A percentile compares a stretch with the other conserved stretches of the same genome.
Conservation (phyloP, 1,284 basidiomycete genomes). For the Phlebopus sp. region DNA sequence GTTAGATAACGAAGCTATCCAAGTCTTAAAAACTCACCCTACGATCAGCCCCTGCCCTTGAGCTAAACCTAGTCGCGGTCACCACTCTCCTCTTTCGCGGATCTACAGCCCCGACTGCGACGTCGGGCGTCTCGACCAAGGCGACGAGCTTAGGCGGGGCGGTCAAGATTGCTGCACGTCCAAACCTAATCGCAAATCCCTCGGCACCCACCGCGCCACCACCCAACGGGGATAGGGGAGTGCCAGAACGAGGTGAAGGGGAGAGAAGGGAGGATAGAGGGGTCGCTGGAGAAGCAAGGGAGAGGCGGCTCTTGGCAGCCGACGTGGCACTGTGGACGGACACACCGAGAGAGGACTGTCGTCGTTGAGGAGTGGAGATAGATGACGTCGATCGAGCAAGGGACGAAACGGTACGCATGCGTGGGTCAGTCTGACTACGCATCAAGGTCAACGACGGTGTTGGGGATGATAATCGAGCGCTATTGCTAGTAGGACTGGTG, state of each 20-base stretch:
- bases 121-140: constrained; percentile 79
- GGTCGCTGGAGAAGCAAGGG: constrained; percentile 42
- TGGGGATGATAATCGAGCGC: constrained; percentile 26
- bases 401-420: constrained; percentile 41
- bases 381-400: constrained; percentile 51
- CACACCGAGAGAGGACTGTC: constrained; percentile 41
- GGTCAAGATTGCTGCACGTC: constrained; percentile 69
- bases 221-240: constrained; percentile 34
- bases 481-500: constrained; percentile 20
- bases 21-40: constrained; percentile 46
- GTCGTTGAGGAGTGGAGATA: constrained; percentile 41
- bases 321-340: constrained; percentile 16
- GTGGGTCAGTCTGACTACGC: constrained; percentile 26
- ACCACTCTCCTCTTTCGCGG: constrained; percentile 77
- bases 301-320: constrained; percentile 20
- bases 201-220: constrained; percentile 27
- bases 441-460: constrained; percentile 19
- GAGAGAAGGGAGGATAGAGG: constrained; percentile 41
- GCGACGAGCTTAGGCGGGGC: constrained; percentile 78
- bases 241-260: constrained; percentile 40
- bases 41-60: constrained; percentile 73
- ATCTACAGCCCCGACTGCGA: constrained; percentile 79
- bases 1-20: constrained; percentile 1
- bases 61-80: constrained; percentile 83
- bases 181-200: constrained; percentile 50